phyloP scores from a whole-genome alignment of 2,329 filamentous ascomycete species.

The Penicillium sp. region DNA sequence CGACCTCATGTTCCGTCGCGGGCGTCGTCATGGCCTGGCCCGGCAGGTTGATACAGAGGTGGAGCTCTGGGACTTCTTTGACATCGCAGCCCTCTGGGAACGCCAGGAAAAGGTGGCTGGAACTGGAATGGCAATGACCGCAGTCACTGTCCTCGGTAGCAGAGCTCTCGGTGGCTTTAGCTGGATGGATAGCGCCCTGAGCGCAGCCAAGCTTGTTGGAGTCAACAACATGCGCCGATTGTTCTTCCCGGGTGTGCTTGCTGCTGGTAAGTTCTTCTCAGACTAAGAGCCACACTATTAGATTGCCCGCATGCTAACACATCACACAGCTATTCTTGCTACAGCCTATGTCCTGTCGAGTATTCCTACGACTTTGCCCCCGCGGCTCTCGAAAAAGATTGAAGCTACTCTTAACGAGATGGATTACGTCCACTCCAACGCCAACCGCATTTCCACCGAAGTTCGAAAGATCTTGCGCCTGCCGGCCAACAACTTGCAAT shows the following conservation, averaged over 20 bases:
- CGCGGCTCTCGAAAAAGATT: conserved; percentile 78
- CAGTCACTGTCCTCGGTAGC: conserved; percentile 77
- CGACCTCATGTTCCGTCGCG: conserved; percentile 86
- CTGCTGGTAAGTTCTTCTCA: conserved; percentile 60
- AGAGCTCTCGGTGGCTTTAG: conserved; percentile 74
- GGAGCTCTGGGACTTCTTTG: conserved; percentile 90
- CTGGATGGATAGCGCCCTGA: conserved; percentile 83
- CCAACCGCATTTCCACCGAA: conserved; percentile 73
- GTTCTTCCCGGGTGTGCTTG: conserved; percentile 70
- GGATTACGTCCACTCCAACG: conserved; percentile 90
- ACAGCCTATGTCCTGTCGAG: conserved; percentile 76
- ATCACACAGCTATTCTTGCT: conserved; percentile 60
- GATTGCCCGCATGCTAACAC: conserved; percentile 27
- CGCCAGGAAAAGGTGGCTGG: conserved; percentile 91
- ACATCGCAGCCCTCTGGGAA: conserved; percentile 74
- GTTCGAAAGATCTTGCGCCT: conserved; percentile 84
- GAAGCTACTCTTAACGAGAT: conserved; percentile 70
- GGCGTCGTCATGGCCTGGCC: conserved; percentile 69
- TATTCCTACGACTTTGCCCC: conserved; percentile 82
- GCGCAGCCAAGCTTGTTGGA: conserved; percentile 72
- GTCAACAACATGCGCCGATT: conserved; percentile 74
- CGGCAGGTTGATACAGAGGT: conserved; percentile 82
- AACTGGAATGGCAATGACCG: conserved; percentile 88
- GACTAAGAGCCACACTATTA: background rate
- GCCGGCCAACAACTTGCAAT: conserved; percentile 78